Evolutionary conservation across 2,329 filamentous ascomycete species (phyloP).

Genomic region (Curvularia hawaiiensis): DNA sequence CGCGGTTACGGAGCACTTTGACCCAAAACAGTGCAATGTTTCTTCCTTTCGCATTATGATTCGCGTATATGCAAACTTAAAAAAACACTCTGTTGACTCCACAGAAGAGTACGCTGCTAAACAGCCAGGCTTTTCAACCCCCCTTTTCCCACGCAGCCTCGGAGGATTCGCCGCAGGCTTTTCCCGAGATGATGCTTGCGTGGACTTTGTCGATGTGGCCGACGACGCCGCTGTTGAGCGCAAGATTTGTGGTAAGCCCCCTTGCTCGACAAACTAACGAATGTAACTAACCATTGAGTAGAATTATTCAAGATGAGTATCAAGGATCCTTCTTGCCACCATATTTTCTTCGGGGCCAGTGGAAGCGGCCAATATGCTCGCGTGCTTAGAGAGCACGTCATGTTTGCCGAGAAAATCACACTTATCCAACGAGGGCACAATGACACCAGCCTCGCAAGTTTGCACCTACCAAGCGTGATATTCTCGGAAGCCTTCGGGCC

Average conservation of each 20-base stretch:
- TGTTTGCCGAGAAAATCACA: background rate
- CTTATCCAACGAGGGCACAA: background rate
- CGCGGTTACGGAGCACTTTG: background rate
- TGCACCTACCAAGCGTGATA: background rate
- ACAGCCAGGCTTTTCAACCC: background rate
- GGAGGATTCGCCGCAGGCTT: constrained; percentile 9
- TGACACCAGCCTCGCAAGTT: background rate
- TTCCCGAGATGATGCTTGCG: background rate
- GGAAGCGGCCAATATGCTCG: background rate
- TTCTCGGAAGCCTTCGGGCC: background rate
- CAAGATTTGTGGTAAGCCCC: constrained; percentile 5
- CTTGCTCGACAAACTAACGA: no score
- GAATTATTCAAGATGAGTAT: background rate
- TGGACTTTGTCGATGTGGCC: constrained; percentile 11
- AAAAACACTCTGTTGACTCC: background rate
- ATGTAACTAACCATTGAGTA: background rate
- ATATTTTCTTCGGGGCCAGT: background rate
- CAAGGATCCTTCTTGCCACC: background rate
- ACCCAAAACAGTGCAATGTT: background rate
- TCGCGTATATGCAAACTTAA: background rate
- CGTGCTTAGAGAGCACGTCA: background rate
- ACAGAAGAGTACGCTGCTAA: background rate
- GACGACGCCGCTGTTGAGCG: constrained; percentile 1
- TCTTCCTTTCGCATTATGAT: background rate
- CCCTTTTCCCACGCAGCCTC: background rate